Evolutionary conservation across 2,329 filamentous ascomycete species (phyloP).

Genomic region (Periconia digitata): DNA sequence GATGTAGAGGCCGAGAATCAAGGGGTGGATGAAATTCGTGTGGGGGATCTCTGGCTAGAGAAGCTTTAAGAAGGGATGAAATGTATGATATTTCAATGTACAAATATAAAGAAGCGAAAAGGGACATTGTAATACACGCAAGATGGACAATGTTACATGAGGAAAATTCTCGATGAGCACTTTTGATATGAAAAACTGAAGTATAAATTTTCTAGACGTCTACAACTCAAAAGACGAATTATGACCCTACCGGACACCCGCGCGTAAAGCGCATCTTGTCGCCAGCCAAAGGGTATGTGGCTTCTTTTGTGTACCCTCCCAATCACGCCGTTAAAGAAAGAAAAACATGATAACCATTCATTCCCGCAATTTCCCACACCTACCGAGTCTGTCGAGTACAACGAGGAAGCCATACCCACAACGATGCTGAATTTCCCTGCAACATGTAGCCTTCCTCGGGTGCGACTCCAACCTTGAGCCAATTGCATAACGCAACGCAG

Average conservation of each 20-base stretch:
- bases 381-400: too few relatives aligned
- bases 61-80: neutral
- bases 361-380: too few relatives aligned
- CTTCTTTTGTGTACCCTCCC: slow-evolving; percentile 15
- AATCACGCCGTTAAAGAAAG: slow-evolving; percentile 1
- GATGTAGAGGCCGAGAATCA: neutral
- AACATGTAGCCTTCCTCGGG: too few relatives aligned
- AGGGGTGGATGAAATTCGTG: neutral
- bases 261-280: slow-evolving; percentile 1
- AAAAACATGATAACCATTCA: too few relatives aligned
- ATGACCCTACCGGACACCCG: neutral
- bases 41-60: neutral
- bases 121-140: too few relatives aligned
- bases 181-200: too few relatives aligned
- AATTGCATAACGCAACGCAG: neutral
- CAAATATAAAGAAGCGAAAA: neutral
- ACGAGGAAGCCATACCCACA: too few relatives aligned
- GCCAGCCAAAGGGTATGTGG: slow-evolving; percentile 21
- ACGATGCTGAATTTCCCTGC: too few relatives aligned
- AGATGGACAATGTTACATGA: too few relatives aligned
- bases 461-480: too few relatives aligned
- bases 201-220: too few relatives aligned
- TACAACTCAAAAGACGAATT: neutral
- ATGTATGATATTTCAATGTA: slow-evolving; percentile 3
- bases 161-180: too few relatives aligned